Percentiles rank a stretch among this genome's conserved stretches.
These are phyloP conservation scores for Linnemannia schmuckeri DNA, from an alignment of 192 early-diverging fungal species.

Conservation along the genomic window DNA sequence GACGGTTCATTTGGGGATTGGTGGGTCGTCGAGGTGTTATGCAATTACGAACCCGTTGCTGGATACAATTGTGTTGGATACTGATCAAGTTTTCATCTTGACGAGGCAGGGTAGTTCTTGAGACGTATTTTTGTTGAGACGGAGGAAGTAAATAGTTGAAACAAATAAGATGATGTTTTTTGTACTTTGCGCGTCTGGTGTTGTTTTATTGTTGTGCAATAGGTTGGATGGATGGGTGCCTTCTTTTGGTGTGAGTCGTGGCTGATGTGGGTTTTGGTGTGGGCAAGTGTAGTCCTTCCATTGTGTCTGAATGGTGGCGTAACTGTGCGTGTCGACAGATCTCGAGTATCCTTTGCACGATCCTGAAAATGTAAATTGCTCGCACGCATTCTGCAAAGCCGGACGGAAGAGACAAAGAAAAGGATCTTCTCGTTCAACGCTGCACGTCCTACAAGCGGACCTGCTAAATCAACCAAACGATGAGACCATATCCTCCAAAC, in stretches of 20 bases:
- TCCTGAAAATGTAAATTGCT: too few species aligned
- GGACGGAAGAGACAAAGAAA: too few species aligned
- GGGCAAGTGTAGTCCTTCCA: not conserved
- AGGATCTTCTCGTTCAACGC: too few species aligned
- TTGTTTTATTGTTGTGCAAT: not conserved
- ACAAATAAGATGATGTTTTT: not conserved
- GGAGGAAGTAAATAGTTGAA: not conserved
- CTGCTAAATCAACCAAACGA: too few species aligned
- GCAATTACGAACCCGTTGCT: constrained; percentile 77
- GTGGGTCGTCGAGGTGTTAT: constrained; percentile 69
- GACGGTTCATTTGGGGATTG: constrained; percentile 56
- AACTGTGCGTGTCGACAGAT: too few species aligned
- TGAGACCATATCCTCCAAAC: too few species aligned
- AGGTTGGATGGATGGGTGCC: not conserved
- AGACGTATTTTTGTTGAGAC: not conserved
- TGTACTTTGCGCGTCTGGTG: not conserved
- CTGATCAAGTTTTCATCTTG: constrained; percentile 73
- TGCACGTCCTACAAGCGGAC: too few species aligned
- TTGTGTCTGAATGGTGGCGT: too few species aligned
- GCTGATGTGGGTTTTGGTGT: not conserved
- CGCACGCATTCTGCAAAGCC: too few species aligned
- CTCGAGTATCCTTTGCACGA: too few species aligned
- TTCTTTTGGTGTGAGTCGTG: not conserved
- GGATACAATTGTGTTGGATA: constrained; percentile 63
- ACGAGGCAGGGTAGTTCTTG: constrained; percentile 14